Evolutionary conservation across 768 basidiomycete genomes (phyloP).

Genomic region (Cystofilobasidium ferigula): DNA sequence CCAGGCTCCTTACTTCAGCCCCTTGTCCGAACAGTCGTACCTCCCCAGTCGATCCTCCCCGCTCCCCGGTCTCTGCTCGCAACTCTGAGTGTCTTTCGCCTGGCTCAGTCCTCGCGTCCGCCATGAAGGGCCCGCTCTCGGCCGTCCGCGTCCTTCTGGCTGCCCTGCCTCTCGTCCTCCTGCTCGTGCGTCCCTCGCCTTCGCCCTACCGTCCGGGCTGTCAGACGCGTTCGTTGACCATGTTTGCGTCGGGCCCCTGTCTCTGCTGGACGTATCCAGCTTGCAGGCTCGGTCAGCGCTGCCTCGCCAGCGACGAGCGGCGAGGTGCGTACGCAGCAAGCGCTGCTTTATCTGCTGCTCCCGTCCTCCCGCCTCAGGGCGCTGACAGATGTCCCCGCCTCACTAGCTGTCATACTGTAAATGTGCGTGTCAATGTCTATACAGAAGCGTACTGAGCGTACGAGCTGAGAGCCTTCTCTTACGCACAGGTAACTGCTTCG

Average conservation of each 20-base stretch:
- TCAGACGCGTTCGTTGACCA: background rate
- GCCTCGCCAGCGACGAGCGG: background rate
- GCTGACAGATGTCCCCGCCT: background rate
- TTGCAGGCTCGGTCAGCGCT: background rate
- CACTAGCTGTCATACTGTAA: background rate
- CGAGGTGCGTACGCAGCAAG: too few relatives aligned
- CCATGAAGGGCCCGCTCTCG: too few relatives aligned
- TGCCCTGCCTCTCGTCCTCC: background rate
- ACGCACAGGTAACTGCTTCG: slow-evolving; percentile 42
- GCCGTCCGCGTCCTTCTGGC: too few relatives aligned
- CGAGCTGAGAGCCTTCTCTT: too few relatives aligned
- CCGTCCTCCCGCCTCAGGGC: background rate
- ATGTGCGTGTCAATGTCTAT: background rate
- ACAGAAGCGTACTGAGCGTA: too few relatives aligned
- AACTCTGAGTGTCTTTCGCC: too few relatives aligned
- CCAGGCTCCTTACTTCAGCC: too few relatives aligned
- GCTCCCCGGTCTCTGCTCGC: too few relatives aligned
- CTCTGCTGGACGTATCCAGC: background rate
- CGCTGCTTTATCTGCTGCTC: background rate
- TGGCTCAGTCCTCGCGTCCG: too few relatives aligned
- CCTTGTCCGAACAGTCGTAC: too few relatives aligned
- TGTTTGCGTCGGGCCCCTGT: background rate
- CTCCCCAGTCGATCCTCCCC: too few relatives aligned
- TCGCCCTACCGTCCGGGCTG: background rate
- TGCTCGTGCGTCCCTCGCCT: background rate